Evolutionary conservation across 805 yeast genomes (phyloP).

Genomic region (Suhomyces canberraensis): DNA sequence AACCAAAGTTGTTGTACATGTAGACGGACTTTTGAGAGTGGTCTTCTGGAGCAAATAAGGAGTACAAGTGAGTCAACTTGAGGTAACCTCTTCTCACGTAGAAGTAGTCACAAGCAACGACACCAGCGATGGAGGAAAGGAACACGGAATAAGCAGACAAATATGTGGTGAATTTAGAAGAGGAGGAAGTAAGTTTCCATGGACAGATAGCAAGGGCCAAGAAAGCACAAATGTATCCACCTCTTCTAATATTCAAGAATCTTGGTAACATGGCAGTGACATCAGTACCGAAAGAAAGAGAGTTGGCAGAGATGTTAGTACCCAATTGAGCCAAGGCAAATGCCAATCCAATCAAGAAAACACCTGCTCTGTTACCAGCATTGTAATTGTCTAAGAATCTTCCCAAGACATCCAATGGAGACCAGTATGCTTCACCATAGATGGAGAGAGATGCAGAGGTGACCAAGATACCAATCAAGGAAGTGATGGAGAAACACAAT

Average conservation of each 20-base stretch:
- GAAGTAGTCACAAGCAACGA: constrained; percentile 65
- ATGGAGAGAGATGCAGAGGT: constrained; percentile 71
- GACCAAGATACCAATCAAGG: constrained; percentile 80
- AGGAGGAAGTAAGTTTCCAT: constrained; percentile 71
- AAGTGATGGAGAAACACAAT: constrained; percentile 71
- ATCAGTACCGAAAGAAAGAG: constrained; percentile 71
- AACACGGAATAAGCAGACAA: constrained; percentile 80
- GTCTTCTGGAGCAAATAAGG: constrained; percentile 35
- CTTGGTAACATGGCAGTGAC: constrained; percentile 64
- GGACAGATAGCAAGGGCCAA: constrained; percentile 74
- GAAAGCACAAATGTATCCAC: constrained; percentile 72
- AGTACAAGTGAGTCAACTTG: constrained; percentile 61
- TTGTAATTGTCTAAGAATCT: constrained; percentile 51
- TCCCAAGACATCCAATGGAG: constrained; percentile 74
- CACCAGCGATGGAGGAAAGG: constrained; percentile 81
- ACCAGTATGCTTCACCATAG: constrained; percentile 75
- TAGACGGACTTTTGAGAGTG: constrained; percentile 40
- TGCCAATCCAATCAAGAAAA: constrained; percentile 65
- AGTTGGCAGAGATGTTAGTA: constrained; percentile 71
- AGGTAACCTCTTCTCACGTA: constrained; percentile 69
- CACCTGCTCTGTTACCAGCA: constrained; percentile 72
- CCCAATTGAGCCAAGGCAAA: constrained; percentile 77
- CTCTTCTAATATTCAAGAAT: constrained; percentile 72
- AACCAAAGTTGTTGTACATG: constrained; percentile 58
- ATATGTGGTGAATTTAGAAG: constrained; percentile 75